Conservation (phyloP, 495 filamentous ascomycete species). For the Xylaria telfairii region DNA sequence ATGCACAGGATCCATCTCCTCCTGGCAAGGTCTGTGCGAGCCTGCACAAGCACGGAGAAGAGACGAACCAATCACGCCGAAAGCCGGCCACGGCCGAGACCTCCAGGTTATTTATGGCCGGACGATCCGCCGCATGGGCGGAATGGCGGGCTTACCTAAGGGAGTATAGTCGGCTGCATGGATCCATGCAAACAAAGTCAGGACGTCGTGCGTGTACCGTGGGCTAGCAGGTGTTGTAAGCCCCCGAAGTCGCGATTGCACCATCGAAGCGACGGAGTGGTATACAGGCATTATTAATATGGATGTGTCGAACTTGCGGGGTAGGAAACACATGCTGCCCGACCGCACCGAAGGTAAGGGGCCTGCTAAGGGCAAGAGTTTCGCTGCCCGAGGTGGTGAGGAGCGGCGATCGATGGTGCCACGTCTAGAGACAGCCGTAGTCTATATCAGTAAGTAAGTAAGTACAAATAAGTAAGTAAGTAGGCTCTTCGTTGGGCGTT, state of each 20-base stretch:
- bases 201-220: not conserved
- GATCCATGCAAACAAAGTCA: no score
- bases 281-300: not conserved
- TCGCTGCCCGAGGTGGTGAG: no score
- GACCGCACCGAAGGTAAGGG: not conserved
- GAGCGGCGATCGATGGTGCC: not conserved
- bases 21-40: no score
- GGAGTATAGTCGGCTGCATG: not conserved
- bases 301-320: slow-evolving; percentile 11
- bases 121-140: not conserved
- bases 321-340: not conserved
- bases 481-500: not conserved
- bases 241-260: slow-evolving; percentile 9
- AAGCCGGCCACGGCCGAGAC: not conserved
- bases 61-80: not conserved
- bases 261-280: not conserved
- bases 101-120: not conserved
- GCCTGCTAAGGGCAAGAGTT: no score
- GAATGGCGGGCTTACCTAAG: not conserved
- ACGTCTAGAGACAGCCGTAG: not conserved
- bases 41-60: not conserved
- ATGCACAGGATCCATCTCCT: no score
- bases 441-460: not conserved
- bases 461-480: not conserved
- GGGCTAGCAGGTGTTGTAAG: not conserved